Evolutionary conservation across 2,329 filamentous ascomycete species (phyloP).

Genomic region (Colletotrichum tofieldiae): DNA sequence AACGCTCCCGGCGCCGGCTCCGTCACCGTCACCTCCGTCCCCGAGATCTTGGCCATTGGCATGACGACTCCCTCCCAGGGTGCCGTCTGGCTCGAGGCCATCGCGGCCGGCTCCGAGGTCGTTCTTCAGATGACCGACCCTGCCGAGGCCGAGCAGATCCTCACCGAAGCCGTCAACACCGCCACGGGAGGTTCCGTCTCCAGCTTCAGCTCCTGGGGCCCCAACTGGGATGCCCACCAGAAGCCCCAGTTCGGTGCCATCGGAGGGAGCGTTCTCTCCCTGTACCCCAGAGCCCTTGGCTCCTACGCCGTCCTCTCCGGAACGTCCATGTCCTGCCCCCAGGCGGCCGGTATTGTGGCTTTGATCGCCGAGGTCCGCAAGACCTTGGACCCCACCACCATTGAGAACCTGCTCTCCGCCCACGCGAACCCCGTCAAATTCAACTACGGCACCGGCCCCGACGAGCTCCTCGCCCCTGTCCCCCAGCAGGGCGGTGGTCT

Average conservation of each 20-base stretch:
- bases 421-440: constrained; percentile 66
- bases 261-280: constrained; percentile 72
- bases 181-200: constrained; percentile 67
- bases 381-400: constrained; percentile 64
- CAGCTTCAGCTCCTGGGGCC: constrained; percentile 72
- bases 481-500: constrained; percentile 74
- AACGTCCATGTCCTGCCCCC: constrained; percentile 74
- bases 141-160: constrained; percentile 52
- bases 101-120: constrained; percentile 62
- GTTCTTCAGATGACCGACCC: constrained; percentile 62
- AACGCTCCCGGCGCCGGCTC: constrained; percentile 57
- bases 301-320: constrained; percentile 69
- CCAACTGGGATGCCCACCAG: constrained; percentile 71
- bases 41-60: constrained; percentile 54
- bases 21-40: constrained; percentile 52
- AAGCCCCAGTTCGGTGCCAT: constrained; percentile 72
- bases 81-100: constrained; percentile 58
- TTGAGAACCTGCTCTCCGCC: constrained; percentile 66
- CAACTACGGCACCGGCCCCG: constrained; percentile 59
- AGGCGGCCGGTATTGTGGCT: constrained; percentile 69
- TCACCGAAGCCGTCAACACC: constrained; percentile 57
- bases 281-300: constrained; percentile 63
- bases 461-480: constrained; percentile 65
- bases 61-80: constrained; percentile 62
- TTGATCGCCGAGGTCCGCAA: constrained; percentile 67